Evolutionary conservation across 2,329 filamentous ascomycete species (phyloP).

Genomic region (Helminthosporium solani): DNA sequence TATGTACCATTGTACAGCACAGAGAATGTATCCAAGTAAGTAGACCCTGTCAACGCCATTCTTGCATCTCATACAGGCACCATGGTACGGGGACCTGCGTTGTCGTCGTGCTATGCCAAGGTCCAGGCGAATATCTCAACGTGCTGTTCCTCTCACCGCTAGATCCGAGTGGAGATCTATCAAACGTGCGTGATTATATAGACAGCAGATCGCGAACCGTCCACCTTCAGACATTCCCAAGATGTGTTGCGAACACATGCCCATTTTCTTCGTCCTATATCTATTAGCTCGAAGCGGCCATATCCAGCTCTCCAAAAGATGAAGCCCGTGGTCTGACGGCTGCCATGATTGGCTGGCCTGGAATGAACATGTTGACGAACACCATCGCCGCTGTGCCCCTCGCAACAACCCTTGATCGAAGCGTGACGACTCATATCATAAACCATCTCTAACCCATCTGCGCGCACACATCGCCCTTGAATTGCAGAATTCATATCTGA

Average conservation of each 20-base stretch:
- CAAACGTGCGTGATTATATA: constrained; percentile 17
- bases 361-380: constrained; percentile 15
- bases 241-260: constrained; percentile 5
- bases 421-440: constrained; percentile 6
- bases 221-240: not conserved
- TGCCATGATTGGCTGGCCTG: constrained; percentile 27
- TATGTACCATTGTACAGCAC: too few species aligned
- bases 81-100: not conserved
- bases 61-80: too few species aligned
- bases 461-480: constrained; percentile 8
- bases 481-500: constrained; percentile 9
- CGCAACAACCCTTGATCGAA: constrained; percentile 4
- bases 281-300: constrained; percentile 16
- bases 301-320: constrained; percentile 24
- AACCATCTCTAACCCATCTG: not conserved
- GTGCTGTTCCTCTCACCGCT: not conserved
- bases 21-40: too few species aligned
- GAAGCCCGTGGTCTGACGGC: constrained; percentile 27
- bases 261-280: constrained; percentile 10
- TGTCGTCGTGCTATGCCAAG: not conserved
- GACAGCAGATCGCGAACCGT: constrained; percentile 14
- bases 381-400: constrained; percentile 15
- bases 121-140: not conserved
- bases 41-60: too few species aligned
- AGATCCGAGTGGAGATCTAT: constrained; percentile 19